Percentiles rank a stretch among this genome's conserved stretches.
These are phyloP conservation scores for Trypanosoma caninum DNA, from an alignment of 208 protist species.

Conservation along the genomic window DNA sequence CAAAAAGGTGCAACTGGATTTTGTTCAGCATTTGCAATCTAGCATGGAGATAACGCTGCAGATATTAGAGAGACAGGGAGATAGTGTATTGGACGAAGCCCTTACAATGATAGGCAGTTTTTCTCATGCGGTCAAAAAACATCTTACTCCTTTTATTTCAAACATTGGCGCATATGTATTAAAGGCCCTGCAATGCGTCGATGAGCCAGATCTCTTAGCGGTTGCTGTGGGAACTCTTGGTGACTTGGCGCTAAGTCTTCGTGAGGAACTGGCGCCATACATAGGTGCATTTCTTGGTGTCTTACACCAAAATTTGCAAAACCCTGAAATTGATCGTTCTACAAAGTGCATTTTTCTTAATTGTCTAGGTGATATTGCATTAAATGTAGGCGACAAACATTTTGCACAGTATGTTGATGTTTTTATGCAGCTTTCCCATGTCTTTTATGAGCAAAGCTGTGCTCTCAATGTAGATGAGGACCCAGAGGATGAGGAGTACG, in stretches of 20 bases:
- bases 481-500: constrained; percentile 74
- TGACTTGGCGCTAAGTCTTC: constrained; percentile 91
- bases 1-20: constrained; percentile 56
- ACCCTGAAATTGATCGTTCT: constrained; percentile 77
- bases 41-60: constrained; percentile 61
- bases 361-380: constrained; percentile 95
- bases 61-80: constrained; percentile 47
- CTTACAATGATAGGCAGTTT: constrained; percentile 92
- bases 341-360: constrained; percentile 94
- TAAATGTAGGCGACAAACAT: constrained; percentile 79
- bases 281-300: constrained; percentile 76
- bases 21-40: constrained; percentile 35
- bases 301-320: constrained; percentile 75
- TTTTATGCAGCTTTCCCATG: constrained; percentile 77
- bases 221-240: constrained; percentile 91
- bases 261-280: constrained; percentile 61
- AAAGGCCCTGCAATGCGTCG: constrained; percentile 58
- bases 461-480: constrained; percentile 63
- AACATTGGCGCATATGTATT: constrained; percentile 85
- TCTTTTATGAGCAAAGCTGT: constrained; percentile 61
- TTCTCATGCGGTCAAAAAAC: constrained; percentile 69
- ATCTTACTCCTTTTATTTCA: constrained; percentile 81
- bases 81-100: constrained; percentile 92
- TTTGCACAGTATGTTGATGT: constrained; percentile 87
- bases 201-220: constrained; percentile 80